phyloP scores from a whole-genome alignment of 139 green algal species.

The Chlamydomonas schloesseri region DNA sequence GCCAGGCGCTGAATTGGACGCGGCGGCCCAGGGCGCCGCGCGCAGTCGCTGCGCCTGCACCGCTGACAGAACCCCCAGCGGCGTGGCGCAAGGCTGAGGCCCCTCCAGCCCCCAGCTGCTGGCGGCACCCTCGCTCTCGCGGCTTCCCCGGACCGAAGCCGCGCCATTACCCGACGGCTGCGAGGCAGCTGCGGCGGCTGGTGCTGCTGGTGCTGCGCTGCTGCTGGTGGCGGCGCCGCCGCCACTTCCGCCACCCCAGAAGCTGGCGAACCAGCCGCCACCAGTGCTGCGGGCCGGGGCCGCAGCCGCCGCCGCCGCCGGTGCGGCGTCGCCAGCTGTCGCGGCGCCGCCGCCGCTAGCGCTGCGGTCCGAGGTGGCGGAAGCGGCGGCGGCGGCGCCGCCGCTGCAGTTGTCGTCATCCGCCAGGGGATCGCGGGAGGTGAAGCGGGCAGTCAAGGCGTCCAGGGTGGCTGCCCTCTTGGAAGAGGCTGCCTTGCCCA shows the following conservation, averaged over 20 bases:
- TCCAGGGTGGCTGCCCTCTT: conserved; percentile 8
- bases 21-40: background rate
- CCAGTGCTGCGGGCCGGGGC: background rate
- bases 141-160: background rate
- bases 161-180: background rate
- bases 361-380: too few species aligned
- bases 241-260: background rate
- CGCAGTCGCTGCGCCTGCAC: conserved; percentile 12
- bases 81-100: background rate
- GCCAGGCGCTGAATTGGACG: too few species aligned
- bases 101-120: background rate
- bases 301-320: background rate
- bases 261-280: background rate
- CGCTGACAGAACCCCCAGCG: conserved; percentile 14
- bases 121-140: background rate
- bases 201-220: too few species aligned
- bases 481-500: background rate
- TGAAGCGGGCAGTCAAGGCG: conserved; percentile 9
- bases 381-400: too few species aligned
- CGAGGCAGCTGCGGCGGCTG: too few species aligned
- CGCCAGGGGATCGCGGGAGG: background rate
- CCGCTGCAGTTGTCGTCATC: too few species aligned
- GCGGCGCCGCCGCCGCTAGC: too few species aligned
- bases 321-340: background rate
- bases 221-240: background rate